Percentiles rank a stretch among this genome's conserved stretches.
Evolutionary conservation across 208 protist genomes (phyloP).

Genomic region (Herpetomonas samuelpessoai): DNA sequence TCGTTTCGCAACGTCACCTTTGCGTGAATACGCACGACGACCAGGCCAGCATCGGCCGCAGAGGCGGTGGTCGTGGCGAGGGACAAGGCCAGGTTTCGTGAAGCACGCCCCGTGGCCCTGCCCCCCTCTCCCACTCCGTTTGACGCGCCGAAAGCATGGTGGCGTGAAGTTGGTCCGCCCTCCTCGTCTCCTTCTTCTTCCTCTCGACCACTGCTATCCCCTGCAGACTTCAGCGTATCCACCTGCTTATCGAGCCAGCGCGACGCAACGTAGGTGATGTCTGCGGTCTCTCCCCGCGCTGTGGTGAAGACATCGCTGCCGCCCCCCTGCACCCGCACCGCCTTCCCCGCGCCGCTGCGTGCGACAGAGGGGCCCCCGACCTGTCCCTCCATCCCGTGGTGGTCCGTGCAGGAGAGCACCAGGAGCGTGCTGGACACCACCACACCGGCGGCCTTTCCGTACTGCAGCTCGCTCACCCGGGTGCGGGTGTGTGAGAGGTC

Average conservation of each 20-base stretch:
- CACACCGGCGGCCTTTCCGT: constrained; percentile 29
- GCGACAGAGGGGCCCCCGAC: too few relatives aligned
- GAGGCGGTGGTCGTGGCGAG: neutral
- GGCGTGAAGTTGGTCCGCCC: too few relatives aligned
- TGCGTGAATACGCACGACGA: constrained; percentile 38
- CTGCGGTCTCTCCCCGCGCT: neutral
- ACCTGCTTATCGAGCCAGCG: neutral
- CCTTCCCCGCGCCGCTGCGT: neutral
- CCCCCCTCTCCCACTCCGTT: too few relatives aligned
- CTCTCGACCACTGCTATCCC: neutral
- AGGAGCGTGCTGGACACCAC: constrained; percentile 29
- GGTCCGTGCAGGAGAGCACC: constrained; percentile 41
- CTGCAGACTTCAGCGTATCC: neutral
- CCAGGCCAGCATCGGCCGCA: constrained; percentile 14
- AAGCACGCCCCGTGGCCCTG: too few relatives aligned
- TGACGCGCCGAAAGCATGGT: neutral
- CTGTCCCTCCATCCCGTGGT: neutral
- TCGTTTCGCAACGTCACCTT: constrained; percentile 27
- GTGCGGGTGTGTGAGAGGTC: constrained; percentile 20
- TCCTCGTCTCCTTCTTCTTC: too few relatives aligned
- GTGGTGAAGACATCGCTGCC: neutral
- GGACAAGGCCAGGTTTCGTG: neutral
- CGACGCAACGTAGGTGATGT: neutral
- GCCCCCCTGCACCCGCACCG: neutral
- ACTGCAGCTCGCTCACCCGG: constrained; percentile 23